A percentile compares a stretch with the other conserved stretches of the same genome.
Evolutionary conservation across 169 alveolate species (phyloP).

Genomic region (Plasmodium sp.): DNA sequence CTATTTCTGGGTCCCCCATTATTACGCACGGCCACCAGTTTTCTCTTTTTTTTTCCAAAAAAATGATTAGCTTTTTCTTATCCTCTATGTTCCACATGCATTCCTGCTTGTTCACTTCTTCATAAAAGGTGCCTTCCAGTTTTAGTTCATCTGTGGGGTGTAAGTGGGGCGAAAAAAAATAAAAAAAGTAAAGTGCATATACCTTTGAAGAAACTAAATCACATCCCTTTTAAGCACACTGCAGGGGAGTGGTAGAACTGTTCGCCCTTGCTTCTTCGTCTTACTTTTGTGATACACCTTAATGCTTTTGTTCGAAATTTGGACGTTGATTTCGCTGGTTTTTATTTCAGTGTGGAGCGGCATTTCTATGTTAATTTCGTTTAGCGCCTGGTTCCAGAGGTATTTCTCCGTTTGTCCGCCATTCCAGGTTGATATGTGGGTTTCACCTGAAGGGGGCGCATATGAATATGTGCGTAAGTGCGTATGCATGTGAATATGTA

Average conservation of each 20-base stretch:
- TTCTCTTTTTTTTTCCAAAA: constrained; percentile 82
- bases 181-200: not conserved
- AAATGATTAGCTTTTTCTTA: constrained; percentile 76
- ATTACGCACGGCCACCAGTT: constrained; percentile 86
- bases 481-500: not conserved
- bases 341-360: constrained; percentile 56
- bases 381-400: constrained; percentile 83
- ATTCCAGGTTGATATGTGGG: constrained; percentile 79
- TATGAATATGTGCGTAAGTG: not conserved
- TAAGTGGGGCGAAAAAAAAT: not conserved
- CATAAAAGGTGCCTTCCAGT: constrained; percentile 60
- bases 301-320: constrained; percentile 39
- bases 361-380: constrained; percentile 81
- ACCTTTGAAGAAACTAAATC: not conserved
- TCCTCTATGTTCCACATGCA: constrained; percentile 85
- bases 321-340: constrained; percentile 55
- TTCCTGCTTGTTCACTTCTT: constrained; percentile 78
- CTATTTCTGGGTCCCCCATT: constrained; percentile 85
- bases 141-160: constrained; percentile 18
- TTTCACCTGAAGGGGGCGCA: constrained; percentile 21
- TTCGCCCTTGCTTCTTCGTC: not conserved
- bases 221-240: not conserved
- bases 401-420: constrained; percentile 82
- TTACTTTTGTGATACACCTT: constrained; percentile 40
- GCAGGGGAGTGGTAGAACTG: not conserved